A percentile compares a stretch with the other conserved stretches of the same genome.
Evolutionary conservation across 2,329 filamentous ascomycete genomes (phyloP).

Genomic region (Ceratocystis alfenasii): DNA sequence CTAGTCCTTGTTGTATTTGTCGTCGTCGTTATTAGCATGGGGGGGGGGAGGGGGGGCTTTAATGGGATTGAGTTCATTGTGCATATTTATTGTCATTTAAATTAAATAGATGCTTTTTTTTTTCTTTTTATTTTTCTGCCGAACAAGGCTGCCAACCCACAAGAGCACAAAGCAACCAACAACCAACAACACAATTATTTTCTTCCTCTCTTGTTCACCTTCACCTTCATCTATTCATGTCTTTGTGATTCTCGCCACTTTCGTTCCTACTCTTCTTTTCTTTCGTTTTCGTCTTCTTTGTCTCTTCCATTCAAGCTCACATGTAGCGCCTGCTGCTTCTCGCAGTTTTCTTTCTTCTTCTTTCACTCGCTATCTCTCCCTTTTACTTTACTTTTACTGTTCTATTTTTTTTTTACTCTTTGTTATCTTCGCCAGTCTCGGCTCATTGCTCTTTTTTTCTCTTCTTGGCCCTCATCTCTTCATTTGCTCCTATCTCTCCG

Average conservation of each 20-base stretch:
- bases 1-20: no score
- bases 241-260: neutral
- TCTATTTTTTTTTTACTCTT: neutral
- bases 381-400: conserved; percentile 14
- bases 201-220: neutral
- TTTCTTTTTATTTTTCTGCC: neutral
- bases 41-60: no score
- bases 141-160: neutral
- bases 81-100: no score
- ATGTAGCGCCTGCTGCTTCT: neutral
- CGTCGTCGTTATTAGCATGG: no score
- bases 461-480: neutral
- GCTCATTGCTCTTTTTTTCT: neutral
- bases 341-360: neutral
- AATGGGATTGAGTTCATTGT: no score
- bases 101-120: neutral
- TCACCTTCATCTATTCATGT: neutral
- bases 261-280: neutral
- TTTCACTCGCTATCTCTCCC: conserved; percentile 5
- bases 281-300: neutral
- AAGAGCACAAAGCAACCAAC: neutral
- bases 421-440: neutral
- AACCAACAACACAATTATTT: neutral
- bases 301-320: neutral
- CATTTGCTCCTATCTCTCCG: neutral